Percentiles rank a stretch among this genome's conserved stretches.
phyloP scores from a whole-genome alignment of 495 filamentous ascomycete genomes.

The Penicillium steckii region DNA sequence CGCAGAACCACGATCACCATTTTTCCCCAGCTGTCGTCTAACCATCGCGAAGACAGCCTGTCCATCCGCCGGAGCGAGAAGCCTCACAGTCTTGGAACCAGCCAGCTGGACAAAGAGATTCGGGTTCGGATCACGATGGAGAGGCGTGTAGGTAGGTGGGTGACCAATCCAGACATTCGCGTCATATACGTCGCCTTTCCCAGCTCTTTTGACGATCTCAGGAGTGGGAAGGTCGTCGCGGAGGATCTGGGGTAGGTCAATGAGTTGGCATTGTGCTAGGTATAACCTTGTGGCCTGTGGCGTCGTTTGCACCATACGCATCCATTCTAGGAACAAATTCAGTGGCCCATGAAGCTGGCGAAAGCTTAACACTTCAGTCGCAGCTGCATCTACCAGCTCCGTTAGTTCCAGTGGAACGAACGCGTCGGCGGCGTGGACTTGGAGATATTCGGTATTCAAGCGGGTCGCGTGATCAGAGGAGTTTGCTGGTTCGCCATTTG shows the following conservation, averaged over 20 bases:
- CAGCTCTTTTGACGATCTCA: slow-evolving; percentile 53
- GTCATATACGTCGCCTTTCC: slow-evolving; percentile 77
- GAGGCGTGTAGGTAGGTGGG: slow-evolving; percentile 81
- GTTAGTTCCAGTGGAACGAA: slow-evolving; percentile 62
- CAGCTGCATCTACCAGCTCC: slow-evolving; percentile 1
- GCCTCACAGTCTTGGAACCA: slow-evolving; percentile 68
- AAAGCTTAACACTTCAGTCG: slow-evolving; percentile 34
- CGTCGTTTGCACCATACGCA: slow-evolving; percentile 29
- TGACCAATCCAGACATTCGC: slow-evolving; percentile 86
- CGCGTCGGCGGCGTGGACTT: slow-evolving; percentile 42
- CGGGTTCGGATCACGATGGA: slow-evolving; percentile 91
- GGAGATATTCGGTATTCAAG: slow-evolving; percentile 52
- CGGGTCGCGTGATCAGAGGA: slow-evolving; percentile 3
- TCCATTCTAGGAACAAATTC: slow-evolving; percentile 56
- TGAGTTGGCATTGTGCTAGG: slow-evolving; percentile 77
- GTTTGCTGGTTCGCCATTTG: not conserved
- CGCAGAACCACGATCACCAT: slow-evolving; percentile 41
- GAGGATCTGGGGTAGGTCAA: slow-evolving; percentile 59
- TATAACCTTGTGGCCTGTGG: slow-evolving; percentile 56
- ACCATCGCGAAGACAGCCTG: slow-evolving; percentile 57
- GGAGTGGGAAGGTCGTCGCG: slow-evolving; percentile 69
- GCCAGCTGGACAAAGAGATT: slow-evolving; percentile 88
- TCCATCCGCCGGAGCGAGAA: slow-evolving; percentile 64
- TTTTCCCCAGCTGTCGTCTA: slow-evolving; percentile 44
- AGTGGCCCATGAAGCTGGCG: slow-evolving; percentile 57